These are phyloP conservation scores for Neoboletus brunneissimus DNA, from an alignment of 768 basidiomycete species.

Conservation along the genomic window DNA sequence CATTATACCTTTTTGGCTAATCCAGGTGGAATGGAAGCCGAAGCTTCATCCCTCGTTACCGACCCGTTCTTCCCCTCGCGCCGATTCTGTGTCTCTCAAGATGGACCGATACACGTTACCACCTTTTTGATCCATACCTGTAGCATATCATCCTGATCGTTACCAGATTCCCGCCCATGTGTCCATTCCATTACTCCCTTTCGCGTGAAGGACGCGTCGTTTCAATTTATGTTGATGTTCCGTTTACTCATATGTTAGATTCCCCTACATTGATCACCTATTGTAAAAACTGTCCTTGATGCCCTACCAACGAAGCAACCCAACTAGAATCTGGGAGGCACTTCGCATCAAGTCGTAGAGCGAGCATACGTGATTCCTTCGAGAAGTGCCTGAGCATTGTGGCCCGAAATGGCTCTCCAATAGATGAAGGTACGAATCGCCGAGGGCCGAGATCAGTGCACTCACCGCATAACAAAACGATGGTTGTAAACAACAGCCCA, in stretches of 20 bases:
- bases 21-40: neutral
- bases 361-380: neutral
- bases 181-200: neutral
- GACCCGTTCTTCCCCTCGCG: neutral
- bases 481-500: neutral
- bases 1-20: neutral
- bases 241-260: neutral
- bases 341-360: neutral
- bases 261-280: neutral
- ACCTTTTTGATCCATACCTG: constrained; percentile 3
- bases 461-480: neutral
- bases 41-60: neutral
- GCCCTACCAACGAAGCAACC: neutral
- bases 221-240: neutral
- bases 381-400: neutral
- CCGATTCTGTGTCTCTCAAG: neutral
- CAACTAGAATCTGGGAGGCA: no score
- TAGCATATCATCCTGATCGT: neutral
- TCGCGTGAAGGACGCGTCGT: neutral
- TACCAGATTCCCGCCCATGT: neutral
- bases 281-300: neutral
- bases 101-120: neutral
- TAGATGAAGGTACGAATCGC: neutral
- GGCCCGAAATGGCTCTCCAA: neutral
- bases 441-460: neutral